Evolutionary conservation across 176 grass and related monocot species (phyloP).

Genomic region (Zea mays): DNA sequence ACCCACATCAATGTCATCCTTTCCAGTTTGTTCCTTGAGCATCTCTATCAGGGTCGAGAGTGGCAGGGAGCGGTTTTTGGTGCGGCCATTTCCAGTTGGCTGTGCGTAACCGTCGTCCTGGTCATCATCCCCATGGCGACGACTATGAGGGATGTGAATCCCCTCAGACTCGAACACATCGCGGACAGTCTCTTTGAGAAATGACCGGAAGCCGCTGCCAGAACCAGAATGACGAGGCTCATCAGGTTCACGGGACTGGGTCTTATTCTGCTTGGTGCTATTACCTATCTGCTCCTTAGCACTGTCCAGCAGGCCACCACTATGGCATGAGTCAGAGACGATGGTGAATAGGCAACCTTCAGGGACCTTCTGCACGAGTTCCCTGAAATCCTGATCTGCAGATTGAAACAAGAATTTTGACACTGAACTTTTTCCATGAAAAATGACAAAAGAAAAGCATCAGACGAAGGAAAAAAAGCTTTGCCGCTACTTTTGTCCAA

Average conservation of each 20-base stretch:
- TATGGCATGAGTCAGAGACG: constrained; percentile 94
- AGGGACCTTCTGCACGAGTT: constrained; percentile 74
- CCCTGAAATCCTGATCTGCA: constrained; percentile 88
- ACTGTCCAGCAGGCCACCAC: constrained; percentile 82
- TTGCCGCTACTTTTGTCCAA: too few relatives aligned
- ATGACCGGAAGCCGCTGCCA: constrained; percentile 61
- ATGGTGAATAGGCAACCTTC: constrained; percentile 81
- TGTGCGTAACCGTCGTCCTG: constrained; percentile 23
- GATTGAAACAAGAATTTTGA: background rate
- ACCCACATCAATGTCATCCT: constrained; percentile 91
- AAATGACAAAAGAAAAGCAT: background rate
- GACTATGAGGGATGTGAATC: constrained; percentile 55
- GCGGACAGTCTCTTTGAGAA: constrained; percentile 62
- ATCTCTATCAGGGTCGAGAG: constrained; percentile 83
- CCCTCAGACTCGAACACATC: constrained; percentile 62
- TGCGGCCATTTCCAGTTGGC: constrained; percentile 42
- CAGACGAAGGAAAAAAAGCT: background rate
- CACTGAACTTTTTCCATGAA: background rate
- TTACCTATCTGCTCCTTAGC: constrained; percentile 95
- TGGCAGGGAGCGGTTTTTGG: constrained; percentile 67
- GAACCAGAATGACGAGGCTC: constrained; percentile 60
- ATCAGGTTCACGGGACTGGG: constrained; percentile 46
- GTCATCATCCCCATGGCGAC: constrained; percentile 42
- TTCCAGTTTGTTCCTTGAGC: constrained; percentile 89
- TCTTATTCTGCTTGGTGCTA: constrained; percentile 55